Evolutionary conservation across 257 asterid genomes (phyloP), one percentile per base, ranked within the genome.

Genomic region (Nicotiana knightiana): DNA sequence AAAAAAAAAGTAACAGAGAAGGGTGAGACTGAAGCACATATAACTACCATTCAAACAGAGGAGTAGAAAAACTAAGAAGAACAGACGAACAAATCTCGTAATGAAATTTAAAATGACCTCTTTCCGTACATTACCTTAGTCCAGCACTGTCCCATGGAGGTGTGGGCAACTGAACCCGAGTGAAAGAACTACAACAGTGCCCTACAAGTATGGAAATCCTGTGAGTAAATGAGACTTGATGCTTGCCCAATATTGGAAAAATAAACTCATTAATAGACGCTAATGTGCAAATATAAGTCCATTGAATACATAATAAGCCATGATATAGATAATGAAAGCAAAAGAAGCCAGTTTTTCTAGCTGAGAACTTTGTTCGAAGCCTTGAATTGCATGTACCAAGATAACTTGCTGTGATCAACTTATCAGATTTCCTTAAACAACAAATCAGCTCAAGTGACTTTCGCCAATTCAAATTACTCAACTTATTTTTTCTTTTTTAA

Each of bases 101-200:
- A 26, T 26, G 68, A 63, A 63, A 63, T 28, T 26, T 3, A 11
- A 21, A 63, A 61, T 26, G 68, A 64, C n/a, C 9, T 21, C 6
- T 61, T 61, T 21, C 1, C 66, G 2, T 18, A 70, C 12, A 53
- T 66, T 86, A 86, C 92, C 92, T 89, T 89, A 48, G 87, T 82
- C 95, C 95, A 91, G 89, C 89, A 90, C 66, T 85, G 93, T 87
- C 95, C 93, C 92, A 90, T 88, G 61, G 85, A 76, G 85, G 85
- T 76, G 82, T 80, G 87, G 88, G 84, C 86, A 81, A 83, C 83
- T 63, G 90, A 87, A 83, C 82, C 78, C 79, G 35, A 73, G 57
- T 35, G 77, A 79, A 68, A 73, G 83, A 81, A 82, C 86, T 71
- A 77, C 89, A 85, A 80, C 77, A 80, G 85, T 54, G 81, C 83